phyloP scores from a whole-genome alignment of 257 asterid species.

The Solanum raphanifolium region DNA sequence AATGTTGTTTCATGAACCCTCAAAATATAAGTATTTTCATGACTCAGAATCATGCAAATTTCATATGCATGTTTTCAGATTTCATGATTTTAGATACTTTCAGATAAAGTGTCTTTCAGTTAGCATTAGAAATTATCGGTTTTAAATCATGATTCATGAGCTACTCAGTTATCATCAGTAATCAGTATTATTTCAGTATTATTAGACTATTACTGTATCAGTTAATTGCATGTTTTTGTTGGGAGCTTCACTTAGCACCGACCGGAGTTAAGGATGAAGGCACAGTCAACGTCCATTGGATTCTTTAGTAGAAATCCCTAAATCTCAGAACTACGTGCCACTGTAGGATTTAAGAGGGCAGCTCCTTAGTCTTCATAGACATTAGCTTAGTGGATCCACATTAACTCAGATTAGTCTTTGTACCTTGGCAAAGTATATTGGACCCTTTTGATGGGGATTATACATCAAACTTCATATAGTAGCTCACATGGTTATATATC shows the following conservation, averaged over 20 bases:
- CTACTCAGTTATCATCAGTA: background rate
- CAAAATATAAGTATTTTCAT: background rate
- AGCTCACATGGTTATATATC: background rate
- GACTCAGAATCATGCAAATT: background rate
- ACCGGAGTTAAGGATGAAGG: background rate
- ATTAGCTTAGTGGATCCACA: background rate
- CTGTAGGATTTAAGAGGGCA: background rate
- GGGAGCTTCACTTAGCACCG: background rate
- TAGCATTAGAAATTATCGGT: too few relatives aligned
- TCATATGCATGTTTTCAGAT: background rate
- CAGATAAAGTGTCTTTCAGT: background rate
- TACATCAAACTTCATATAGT: background rate
- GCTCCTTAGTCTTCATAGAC: background rate
- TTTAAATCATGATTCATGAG: background rate
- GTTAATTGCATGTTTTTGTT: background rate
- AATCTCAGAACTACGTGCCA: background rate
- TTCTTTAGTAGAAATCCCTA: background rate
- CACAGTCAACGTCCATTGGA: too few relatives aligned
- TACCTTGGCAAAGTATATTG: too few relatives aligned
- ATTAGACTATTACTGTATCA: background rate
- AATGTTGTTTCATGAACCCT: background rate
- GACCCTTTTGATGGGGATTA: background rate
- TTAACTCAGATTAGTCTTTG: background rate
- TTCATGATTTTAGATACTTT: background rate
- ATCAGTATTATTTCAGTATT: too few relatives aligned